Conservation (phyloP, 805 yeast species). For the Lachancea kluyveri region DNA sequence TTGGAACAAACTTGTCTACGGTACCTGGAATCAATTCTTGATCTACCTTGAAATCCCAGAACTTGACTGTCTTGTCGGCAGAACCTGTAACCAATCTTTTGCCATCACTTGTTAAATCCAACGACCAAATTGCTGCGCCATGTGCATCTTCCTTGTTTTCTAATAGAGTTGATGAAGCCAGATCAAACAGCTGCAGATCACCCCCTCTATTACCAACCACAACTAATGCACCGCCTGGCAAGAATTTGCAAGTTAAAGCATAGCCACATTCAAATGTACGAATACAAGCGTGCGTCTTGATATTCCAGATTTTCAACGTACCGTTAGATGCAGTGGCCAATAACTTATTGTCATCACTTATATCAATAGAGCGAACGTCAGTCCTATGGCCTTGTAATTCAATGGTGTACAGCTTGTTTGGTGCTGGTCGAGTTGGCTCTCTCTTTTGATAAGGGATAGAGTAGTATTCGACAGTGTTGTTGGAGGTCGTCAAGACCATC, state of each 20-base stretch:
- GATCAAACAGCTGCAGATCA: conserved; percentile 73
- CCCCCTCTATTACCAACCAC: conserved; percentile 89
- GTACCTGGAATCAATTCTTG: conserved; percentile 71
- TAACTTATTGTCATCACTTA: conserved; percentile 74
- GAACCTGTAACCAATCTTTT: conserved; percentile 84
- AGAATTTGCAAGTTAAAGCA: conserved; percentile 68
- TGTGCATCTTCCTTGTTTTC: conserved; percentile 72
- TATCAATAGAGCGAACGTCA: conserved; percentile 77
- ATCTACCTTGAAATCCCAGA: conserved; percentile 77
- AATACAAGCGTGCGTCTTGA: conserved; percentile 63
- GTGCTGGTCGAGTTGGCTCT: conserved; percentile 36
- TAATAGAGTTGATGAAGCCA: conserved; percentile 71
- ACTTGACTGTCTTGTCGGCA: conserved; percentile 83
- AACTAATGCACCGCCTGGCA: conserved; percentile 88
- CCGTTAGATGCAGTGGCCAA: conserved; percentile 91
- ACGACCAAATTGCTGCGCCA: conserved; percentile 80
- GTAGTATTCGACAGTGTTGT: conserved; percentile 72
- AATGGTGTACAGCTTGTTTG: conserved; percentile 48
- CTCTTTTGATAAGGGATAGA: conserved; percentile 51
- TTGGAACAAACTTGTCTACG: conserved; percentile 37
- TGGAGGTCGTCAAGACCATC: conserved; percentile 57
- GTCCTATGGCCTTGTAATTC: conserved; percentile 85
- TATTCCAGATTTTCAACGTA: conserved; percentile 81
- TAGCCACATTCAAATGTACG: conserved; percentile 88
- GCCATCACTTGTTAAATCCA: conserved; percentile 84